Evolutionary conservation across 257 asterid species (phyloP), one percentile per base, ranked within the genome.

Genomic region (Ocimum tenuiflorum): DNA sequence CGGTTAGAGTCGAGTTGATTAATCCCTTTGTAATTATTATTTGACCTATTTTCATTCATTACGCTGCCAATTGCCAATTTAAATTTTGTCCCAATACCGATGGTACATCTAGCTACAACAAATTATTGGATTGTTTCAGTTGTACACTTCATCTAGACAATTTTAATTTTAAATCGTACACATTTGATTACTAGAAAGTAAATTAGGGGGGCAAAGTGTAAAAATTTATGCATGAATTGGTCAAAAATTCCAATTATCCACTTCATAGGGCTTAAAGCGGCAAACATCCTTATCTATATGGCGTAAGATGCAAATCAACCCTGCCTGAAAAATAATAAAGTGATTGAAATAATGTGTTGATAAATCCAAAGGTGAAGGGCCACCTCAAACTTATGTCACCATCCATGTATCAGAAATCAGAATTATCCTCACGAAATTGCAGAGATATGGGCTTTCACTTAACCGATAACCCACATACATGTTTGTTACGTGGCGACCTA

Each of bases 361-460:
- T 65, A 65, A 19, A 50, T 46, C 56, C 68, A 39, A 69, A 49
- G 31, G 33, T 31, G 29, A 33, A 15, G 53, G 68, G 70, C 64
- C 76, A 63, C 56, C 68, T 59, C 66, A 71, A n/a, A 56, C 10
- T 48, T 35, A 12, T 9, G 67, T 64, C 77, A 65, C 27, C 62
- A 36, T 55, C 70, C 15, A 23, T 15, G 38, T 4, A 27, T 27
- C 31, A 27, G 31, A 27, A 27, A 1, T 63, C 36, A 55, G 18
- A 43, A n/a, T 43, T 54, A 55, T 72, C 67, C 60, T 49, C 8
- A 15, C 35, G 54, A 12, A 39, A 57, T 70, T 35, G 62, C 68
- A 54, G 51, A 46, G 22, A 45, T 11, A 56, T 56, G 77, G 71
- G 67, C 67, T 45, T 14, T 46, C 58, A 42, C 31, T 1, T 35